Base-by-base conservation (phyloP, 1,139 yeast genomes). In the Debaryomyces sp. region DNA sequence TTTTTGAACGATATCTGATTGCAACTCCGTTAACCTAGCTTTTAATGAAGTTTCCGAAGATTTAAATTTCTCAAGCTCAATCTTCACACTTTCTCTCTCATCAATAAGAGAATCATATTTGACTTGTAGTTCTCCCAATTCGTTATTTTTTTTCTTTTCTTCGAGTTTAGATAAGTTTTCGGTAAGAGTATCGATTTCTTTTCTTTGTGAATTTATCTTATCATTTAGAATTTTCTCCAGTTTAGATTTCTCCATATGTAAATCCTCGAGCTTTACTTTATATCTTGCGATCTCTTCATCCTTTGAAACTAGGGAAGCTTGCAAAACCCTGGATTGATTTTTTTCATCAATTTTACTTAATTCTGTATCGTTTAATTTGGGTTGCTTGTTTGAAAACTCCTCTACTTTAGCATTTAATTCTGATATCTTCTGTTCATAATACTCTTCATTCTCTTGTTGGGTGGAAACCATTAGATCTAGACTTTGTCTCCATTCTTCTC, bases 401-500 rank as follows among this genome's bases (percentile, higher is more conserved):
- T 27, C 32, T 7, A 41, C 21, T 18, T 43, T 41, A 13, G 39
- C 21, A 12, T 32, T 43, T 17, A 49, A 41, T 64, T 62, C 58
- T 58, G 52, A 55, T 54, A 49, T 60, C 54, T 15, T 51, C 35
- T 43, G 39, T 37, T 71, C 75, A 49, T 70, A 73, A 50, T 66
- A 65, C 17, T 55, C 56, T 49, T 73, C 78, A 42, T 70, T 69
- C 46, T 75, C 79, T 48, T 72, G 78, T 50, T 75, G 78, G 6
- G 76, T 69, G 34, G 63, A 61, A 18, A 71, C 81, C 63, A 84
- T 71, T 36, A 81, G 67, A 52, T 80, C 85, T 48, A 84, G 73
- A 33, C 82, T 82, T 43, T 75, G 80, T 46, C 85, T 63, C 70
- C 86, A 72, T 55, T 84, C 87, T 47, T 77, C 79, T 37, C 86